These are phyloP conservation scores for Aspergillus tamarii DNA, from an alignment of 2,329 filamentous ascomycete genomes.

Conservation along the genomic window DNA sequence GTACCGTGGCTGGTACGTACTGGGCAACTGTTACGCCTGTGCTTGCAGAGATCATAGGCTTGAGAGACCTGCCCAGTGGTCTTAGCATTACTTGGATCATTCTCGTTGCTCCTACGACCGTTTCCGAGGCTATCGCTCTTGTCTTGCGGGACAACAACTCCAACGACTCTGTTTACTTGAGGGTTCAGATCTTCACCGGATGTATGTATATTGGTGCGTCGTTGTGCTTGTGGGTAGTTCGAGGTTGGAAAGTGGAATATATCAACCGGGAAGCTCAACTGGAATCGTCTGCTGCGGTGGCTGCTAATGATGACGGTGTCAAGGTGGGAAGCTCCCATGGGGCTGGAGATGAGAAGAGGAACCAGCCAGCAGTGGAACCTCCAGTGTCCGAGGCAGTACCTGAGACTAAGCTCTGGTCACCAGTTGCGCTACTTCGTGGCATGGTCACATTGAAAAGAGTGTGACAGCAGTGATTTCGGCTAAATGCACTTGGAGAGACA, in stretches of 20 bases:
- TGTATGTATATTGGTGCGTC: conserved; percentile 63
- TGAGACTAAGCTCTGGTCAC: conserved; percentile 29
- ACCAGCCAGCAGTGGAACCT: conserved; percentile 9
- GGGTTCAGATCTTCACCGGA: conserved; percentile 59
- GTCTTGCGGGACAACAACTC: conserved; percentile 52
- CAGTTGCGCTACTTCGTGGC: conserved; percentile 29
- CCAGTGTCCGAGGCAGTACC: conserved; percentile 4
- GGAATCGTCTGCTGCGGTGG: conserved; percentile 9
- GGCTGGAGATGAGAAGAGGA: conserved; percentile 17
- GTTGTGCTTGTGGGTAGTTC: conserved; percentile 47
- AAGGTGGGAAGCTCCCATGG: not conserved
- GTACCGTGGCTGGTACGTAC: conserved; percentile 63
- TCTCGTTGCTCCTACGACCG: conserved; percentile 56
- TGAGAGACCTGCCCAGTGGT: conserved; percentile 59
- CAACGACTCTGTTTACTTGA: conserved; percentile 38
- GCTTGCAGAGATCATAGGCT: conserved; percentile 63
- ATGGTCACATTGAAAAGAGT: conserved; percentile 38
- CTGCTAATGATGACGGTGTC: not conserved
- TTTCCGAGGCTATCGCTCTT: conserved; percentile 61
- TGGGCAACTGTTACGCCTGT: conserved; percentile 63
- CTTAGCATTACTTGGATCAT: conserved; percentile 63
- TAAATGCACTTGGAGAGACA: not conserved
- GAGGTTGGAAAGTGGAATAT: conserved; percentile 44
- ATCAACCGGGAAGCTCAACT: conserved; percentile 21
- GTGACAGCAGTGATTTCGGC: not conserved